phyloP scores from a whole-genome alignment of 164 flowering plant genomes.

The Nelumbo lutea region DNA sequence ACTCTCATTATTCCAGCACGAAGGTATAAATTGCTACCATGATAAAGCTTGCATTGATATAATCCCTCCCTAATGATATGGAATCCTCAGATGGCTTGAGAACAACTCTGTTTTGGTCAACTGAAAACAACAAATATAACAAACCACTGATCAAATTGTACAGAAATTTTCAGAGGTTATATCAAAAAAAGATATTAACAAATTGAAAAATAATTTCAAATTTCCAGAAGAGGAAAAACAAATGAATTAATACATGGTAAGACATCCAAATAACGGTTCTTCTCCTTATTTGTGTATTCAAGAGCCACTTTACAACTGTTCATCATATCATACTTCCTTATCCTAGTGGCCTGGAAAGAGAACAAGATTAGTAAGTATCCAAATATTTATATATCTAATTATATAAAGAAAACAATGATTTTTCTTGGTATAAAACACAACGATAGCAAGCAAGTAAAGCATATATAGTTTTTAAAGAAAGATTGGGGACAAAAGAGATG shows the following conservation, averaged over 20 bases:
- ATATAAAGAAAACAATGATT: background rate
- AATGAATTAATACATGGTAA: conserved; percentile 53
- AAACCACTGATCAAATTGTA: conserved; percentile 1
- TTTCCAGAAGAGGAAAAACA: background rate
- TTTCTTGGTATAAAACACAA: background rate
- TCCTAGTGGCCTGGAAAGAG: conserved; percentile 43
- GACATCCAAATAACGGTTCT: conserved; percentile 76
- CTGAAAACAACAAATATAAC: conserved; percentile 31
- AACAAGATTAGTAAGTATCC: background rate
- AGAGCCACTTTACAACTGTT: conserved; percentile 60
- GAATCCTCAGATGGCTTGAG: conserved; percentile 47
- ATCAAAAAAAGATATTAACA: background rate
- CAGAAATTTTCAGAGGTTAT: background rate
- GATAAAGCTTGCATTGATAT: conserved; percentile 83
- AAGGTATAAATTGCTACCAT: conserved; percentile 26
- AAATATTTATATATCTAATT: background rate
- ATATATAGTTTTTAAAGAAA: background rate
- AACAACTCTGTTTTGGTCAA: conserved; percentile 69
- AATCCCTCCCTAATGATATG: conserved; percentile 50
- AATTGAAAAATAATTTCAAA: background rate
- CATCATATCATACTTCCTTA: conserved; percentile 42
- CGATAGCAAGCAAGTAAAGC: background rate
- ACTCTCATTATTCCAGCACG: background rate
- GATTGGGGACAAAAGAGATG: background rate
- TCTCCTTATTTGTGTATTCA: conserved; percentile 44